A percentile compares a stretch with the other conserved stretches of the same genome.
Evolutionary conservation across 2,329 filamentous ascomycete species (phyloP).

Genomic region (Albifimbria verrucaria): DNA sequence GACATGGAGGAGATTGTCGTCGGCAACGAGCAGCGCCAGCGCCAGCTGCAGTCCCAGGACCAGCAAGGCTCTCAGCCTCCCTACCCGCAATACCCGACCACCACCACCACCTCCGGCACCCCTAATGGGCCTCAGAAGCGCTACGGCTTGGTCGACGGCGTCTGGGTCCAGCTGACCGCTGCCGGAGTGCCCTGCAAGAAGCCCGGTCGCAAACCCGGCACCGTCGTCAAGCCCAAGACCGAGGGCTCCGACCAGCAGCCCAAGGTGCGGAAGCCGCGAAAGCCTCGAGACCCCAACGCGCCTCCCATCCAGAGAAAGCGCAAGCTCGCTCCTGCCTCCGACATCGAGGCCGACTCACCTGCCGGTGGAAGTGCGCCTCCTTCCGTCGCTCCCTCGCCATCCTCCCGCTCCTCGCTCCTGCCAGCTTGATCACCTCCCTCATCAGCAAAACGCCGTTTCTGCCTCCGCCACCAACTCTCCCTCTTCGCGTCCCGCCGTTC

Average conservation of each 20-base stretch:
- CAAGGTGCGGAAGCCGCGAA: slow-evolving; percentile 35
- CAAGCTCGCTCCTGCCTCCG: slow-evolving; percentile 41
- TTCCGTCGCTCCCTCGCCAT: slow-evolving; percentile 19
- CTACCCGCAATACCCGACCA: slow-evolving; percentile 10
- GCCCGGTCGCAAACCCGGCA: slow-evolving; percentile 63
- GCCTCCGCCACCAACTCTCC: slow-evolving; percentile 11
- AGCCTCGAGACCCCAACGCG: slow-evolving; percentile 54
- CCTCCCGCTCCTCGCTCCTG: slow-evolving; percentile 19
- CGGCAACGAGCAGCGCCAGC: slow-evolving; percentile 32
- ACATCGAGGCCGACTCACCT: slow-evolving; percentile 34
- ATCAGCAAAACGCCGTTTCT: slow-evolving; percentile 16
- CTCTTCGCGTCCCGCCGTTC: slow-evolving; percentile 19
- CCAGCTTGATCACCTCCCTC: slow-evolving; percentile 21
- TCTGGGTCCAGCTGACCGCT: slow-evolving; percentile 50
- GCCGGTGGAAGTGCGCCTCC: slow-evolving; percentile 30
- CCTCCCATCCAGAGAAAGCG: slow-evolving; percentile 53
- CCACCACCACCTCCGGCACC: slow-evolving; percentile 18
- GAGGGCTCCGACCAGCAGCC: slow-evolving; percentile 32
- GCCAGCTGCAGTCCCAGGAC: slow-evolving; percentile 11
- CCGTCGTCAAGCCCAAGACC: slow-evolving; percentile 42
- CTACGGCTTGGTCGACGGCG: slow-evolving; percentile 33
- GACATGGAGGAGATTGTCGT: slow-evolving; percentile 51
- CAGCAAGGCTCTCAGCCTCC: slow-evolving; percentile 9
- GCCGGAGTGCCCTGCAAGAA: slow-evolving; percentile 60
- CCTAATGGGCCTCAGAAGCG: slow-evolving; percentile 21